A percentile compares a stretch with the other conserved stretches of the same genome.
These are phyloP conservation scores for Coemansia sp. DNA, from an alignment of 192 early-diverging fungal species.

Conservation along the genomic window DNA sequence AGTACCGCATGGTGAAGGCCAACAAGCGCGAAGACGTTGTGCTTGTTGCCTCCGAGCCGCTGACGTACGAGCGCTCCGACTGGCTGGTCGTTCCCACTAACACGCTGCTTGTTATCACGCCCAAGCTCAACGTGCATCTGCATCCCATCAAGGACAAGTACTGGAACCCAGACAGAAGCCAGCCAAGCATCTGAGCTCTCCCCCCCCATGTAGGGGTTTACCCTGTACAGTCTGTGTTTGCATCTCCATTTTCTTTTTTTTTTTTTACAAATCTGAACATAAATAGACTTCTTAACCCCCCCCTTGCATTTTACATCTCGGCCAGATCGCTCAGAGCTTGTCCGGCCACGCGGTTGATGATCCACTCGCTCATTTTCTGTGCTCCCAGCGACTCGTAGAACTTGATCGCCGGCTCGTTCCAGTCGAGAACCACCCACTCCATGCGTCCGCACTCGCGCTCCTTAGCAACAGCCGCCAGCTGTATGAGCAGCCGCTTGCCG, in stretches of 20 bases:
- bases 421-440: slow-evolving; percentile 85
- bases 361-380: slow-evolving; percentile 70
- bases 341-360: slow-evolving; percentile 67
- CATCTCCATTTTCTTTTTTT: background rate
- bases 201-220: too few species aligned
- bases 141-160: slow-evolving; percentile 73
- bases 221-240: background rate
- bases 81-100: slow-evolving; percentile 80
- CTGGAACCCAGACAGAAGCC: slow-evolving; percentile 35
- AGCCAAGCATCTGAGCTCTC: too few species aligned
- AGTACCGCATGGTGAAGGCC: slow-evolving; percentile 69
- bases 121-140: slow-evolving; percentile 71
- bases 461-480: slow-evolving; percentile 66
- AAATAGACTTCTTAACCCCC: background rate
- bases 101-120: slow-evolving; percentile 71
- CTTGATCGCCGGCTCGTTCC: slow-evolving; percentile 76
- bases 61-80: slow-evolving; percentile 78
- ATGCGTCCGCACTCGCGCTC: slow-evolving; percentile 69
- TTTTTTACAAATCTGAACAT: too few species aligned
- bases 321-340: slow-evolving; percentile 58
- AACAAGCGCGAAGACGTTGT: slow-evolving; percentile 78
- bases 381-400: slow-evolving; percentile 79
- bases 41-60: slow-evolving; percentile 75
- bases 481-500: slow-evolving; percentile 65
- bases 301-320: slow-evolving; percentile 20